Evolutionary conservation across 139 green algal genomes (phyloP).

Genomic region (Pseudopediastrum boryanum): DNA sequence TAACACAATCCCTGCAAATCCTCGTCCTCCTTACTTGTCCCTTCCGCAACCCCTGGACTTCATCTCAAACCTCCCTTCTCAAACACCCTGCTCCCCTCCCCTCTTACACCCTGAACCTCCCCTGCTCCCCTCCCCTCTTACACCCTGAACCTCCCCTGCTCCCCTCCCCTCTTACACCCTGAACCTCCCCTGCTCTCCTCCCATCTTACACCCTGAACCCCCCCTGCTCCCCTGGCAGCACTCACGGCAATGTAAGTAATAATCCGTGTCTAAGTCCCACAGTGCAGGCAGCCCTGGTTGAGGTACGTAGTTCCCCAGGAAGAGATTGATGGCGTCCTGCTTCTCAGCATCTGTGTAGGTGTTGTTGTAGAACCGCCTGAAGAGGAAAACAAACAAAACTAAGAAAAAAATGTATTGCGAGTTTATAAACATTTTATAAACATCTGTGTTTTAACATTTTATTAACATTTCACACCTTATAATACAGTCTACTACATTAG

Average conservation of each 20-base stretch:
- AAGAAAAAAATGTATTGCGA: no score
- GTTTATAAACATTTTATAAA: no score
- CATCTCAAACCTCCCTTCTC: background rate
- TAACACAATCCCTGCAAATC: no score
- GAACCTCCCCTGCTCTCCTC: background rate
- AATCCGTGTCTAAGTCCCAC: conserved; percentile 86
- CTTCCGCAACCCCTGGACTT: background rate
- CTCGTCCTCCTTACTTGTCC: no score
- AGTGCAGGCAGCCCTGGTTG: conserved; percentile 60
- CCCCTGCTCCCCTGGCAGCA: background rate
- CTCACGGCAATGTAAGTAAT: conserved; percentile 73
- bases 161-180: background rate
- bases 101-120: no score
- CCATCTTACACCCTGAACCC: background rate
- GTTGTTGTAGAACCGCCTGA: conserved; percentile 91
- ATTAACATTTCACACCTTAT: no score
- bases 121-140: background rate
- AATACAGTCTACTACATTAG: no score
- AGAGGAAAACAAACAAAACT: no score
- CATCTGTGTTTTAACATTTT: no score
- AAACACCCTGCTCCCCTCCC: background rate
- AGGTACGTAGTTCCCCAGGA: conserved; percentile 74
- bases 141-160: background rate
- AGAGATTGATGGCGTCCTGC: conserved; percentile 96
- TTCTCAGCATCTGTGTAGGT: conserved; percentile 89